Conservation (phyloP, 768 basidiomycete genomes). For the Cystobasidium tubakii region DNA sequence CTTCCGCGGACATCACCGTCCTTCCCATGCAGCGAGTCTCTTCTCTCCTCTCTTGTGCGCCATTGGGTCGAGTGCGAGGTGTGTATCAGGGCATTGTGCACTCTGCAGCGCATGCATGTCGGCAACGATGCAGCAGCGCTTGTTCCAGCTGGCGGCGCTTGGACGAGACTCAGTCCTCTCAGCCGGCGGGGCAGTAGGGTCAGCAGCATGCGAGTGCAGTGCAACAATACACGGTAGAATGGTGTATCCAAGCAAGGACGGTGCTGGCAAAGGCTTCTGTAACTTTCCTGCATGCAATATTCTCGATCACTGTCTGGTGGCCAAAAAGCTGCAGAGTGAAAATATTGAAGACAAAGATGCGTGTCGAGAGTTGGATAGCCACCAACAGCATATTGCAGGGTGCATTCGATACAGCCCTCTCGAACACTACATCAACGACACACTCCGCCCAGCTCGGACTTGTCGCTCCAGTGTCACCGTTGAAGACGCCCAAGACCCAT, state of each 20-base stretch:
- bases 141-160: background rate
- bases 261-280: background rate
- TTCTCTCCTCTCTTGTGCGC: slow-evolving; percentile 17
- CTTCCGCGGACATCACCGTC: background rate
- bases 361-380: no score
- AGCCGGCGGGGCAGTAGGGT: background rate
- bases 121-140: no score
- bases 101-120: background rate
- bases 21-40: slow-evolving; percentile 1
- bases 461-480: background rate
- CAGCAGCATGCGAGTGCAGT: slow-evolving; percentile 1
- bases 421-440: background rate
- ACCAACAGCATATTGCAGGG: background rate
- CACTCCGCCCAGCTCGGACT: background rate
- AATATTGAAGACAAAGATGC: no score
- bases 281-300: background rate
- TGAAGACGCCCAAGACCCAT: no score
- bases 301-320: background rate
- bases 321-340: no score
- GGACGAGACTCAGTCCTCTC: background rate
- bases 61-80: background rate
- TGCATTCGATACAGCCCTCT: background rate
- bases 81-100: background rate
- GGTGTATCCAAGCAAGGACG: no score
- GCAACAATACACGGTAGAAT: no score